Conservation (phyloP, 176 grass and related monocot species). For the Cenchrus fungigraminus region DNA sequence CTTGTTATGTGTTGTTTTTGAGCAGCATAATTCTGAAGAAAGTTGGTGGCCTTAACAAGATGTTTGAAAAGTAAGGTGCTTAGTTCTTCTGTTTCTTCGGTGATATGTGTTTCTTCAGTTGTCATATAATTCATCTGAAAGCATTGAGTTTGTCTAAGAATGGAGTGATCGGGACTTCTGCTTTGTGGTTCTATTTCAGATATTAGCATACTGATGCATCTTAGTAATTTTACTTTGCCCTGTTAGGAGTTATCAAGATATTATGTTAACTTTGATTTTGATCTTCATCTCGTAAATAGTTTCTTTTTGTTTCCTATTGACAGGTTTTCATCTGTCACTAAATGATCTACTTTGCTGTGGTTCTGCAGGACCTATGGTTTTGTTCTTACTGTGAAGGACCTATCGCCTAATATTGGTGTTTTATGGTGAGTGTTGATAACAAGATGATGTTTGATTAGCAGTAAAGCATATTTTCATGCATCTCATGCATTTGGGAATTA, state of each 20-base stretch:
- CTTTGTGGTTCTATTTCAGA: slow-evolving; percentile 10
- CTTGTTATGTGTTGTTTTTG: slow-evolving; percentile 72
- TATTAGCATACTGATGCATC: slow-evolving; percentile 9
- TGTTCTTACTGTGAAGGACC: slow-evolving; percentile 79
- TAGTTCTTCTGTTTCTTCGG: neutral
- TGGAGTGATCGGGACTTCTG: neutral
- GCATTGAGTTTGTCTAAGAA: slow-evolving; percentile 1
- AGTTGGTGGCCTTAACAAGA: slow-evolving; percentile 69
- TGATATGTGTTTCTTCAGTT: neutral
- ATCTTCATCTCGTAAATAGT: neutral
- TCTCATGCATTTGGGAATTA: slow-evolving; percentile 46
- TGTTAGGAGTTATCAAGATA: slow-evolving; percentile 1
- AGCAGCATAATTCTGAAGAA: slow-evolving; percentile 72
- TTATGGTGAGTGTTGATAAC: slow-evolving; percentile 64
- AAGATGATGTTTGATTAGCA: neutral
- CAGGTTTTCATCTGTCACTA: neutral
- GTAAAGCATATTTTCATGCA: slow-evolving; percentile 16
- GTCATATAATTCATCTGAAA: slow-evolving; percentile 3
- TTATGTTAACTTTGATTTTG: neutral
- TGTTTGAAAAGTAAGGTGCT: slow-evolving; percentile 87
- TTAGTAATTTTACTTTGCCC: neutral
- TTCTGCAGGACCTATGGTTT: slow-evolving; percentile 87
- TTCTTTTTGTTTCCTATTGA: neutral
- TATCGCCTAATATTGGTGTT: slow-evolving; percentile 86
- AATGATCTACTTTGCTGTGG: slow-evolving; percentile 24